Evolutionary conservation across 192 early-diverging fungal species (phyloP).

Genomic region (Powellomyces hirtus): DNA sequence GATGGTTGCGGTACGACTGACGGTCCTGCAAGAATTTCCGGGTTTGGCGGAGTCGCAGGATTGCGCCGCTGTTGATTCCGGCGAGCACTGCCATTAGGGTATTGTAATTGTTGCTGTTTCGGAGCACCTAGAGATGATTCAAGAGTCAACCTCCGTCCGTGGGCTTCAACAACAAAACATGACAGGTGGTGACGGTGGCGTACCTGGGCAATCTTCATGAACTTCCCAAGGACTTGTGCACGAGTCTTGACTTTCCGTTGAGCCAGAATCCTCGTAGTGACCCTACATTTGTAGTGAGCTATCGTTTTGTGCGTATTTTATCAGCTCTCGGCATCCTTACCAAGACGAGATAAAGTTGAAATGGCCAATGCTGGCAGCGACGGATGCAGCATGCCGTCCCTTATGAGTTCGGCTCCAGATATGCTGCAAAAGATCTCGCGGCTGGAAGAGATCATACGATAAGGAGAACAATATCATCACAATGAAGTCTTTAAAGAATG

Average conservation of each 20-base stretch:
- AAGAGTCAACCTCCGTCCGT: not conserved
- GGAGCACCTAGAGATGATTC: constrained; percentile 61
- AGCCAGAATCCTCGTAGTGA: constrained; percentile 61
- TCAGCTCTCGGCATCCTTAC: constrained; percentile 22
- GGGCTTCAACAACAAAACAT: no score
- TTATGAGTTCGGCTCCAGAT: constrained; percentile 50
- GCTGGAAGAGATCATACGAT: constrained; percentile 26
- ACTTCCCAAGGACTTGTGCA: constrained; percentile 64
- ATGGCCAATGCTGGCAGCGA: constrained; percentile 63
- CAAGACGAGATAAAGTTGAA: constrained; percentile 72
- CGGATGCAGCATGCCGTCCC: constrained; percentile 35
- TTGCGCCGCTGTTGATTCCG: constrained; percentile 63
- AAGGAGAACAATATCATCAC: no score
- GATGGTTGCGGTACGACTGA: constrained; percentile 50
- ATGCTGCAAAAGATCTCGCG: constrained; percentile 59
- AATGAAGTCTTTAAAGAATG: no score
- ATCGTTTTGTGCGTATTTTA: no score
- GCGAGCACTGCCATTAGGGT: constrained; percentile 73
- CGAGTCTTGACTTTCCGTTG: constrained; percentile 61
- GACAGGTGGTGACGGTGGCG: constrained; percentile 18
- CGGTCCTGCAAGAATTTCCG: constrained; percentile 47
- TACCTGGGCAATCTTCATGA: constrained; percentile 69
- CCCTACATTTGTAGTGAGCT: constrained; percentile 53
- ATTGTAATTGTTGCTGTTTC: constrained; percentile 71
- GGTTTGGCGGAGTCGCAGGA: constrained; percentile 65